Evolutionary conservation across 192 early-diverging fungal species (phyloP), one percentile per base, ranked within the genome.

Genomic region (Coemansia sp.): DNA sequence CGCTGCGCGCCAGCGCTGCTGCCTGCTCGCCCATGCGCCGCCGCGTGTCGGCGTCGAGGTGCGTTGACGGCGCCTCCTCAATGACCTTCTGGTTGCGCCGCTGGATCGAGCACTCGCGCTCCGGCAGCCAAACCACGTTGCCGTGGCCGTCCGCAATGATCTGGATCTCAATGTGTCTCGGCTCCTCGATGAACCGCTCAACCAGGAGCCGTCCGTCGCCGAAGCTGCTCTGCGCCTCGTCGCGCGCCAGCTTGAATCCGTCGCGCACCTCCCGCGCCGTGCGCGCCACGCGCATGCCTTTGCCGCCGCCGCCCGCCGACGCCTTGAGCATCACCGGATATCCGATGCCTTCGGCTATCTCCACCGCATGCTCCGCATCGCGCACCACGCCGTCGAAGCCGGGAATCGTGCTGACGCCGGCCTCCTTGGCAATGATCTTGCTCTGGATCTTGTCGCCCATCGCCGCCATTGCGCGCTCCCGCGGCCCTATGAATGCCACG

Each of bases 101-200:
- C 69, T 93, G 91, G 67, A 93, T 91, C 18, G 91, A 93, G 72
- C 91, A 93, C 75, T 93, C 94, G 56, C 96, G 87, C 79, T 98
- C 96, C 5, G 94, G 94, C 45, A 98, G 79, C 77, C 93, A 98
- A 38, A 93, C 64, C 15, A 85, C 83, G 71, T 91, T 88, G 64
- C 93, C 92, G 63, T 83, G 76, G 63, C 85, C 86, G 70, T 90
- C 88, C 6, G 86, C 90, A 26, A 93, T 69, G 19, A 92, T 76
- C 72, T 91, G 92, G 37, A 93, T 88, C 76, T 91, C 89, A 64
- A 93, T 92, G 63, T 90, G 91, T 21, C 89, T 87, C 39, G 88
- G 93, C 59, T 93, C 86, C 47, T 92, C 91, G 62, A 98, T 91
- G 70, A 92, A 98, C 81, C 92, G 93, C 77, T 98, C 96, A 21